Evolutionary conservation across 345 rosid genomes (phyloP), one percentile per base, ranked within the genome.

Genomic region (Gossypium arboreum): DNA sequence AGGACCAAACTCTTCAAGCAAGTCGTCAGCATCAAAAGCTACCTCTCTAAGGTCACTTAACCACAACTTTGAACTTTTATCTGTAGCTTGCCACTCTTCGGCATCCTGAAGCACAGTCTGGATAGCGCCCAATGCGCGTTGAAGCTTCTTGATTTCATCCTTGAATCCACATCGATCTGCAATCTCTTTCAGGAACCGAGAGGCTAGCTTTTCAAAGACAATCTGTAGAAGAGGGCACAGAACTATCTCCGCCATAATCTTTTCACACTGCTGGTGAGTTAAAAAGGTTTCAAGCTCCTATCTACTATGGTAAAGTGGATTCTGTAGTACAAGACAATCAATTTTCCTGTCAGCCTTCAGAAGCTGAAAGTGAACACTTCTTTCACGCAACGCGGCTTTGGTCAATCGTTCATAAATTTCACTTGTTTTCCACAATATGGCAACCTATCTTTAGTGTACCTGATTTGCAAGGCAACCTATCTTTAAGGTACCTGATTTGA

Each of bases 191-290:
- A 59, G 6, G 4, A 67, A 7, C 9, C 34, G 69, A 55, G 60
- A 11, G 12, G 75, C 75, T 18, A 74, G n/a, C 27, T 68, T 73
- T 3, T 78, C 81, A 20, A 78, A 73, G 13, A 78, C 52, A 27
- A 78, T 70, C 54, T 78, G 61, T 39, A 78, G 45, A 25, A 78
- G 29, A 20, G 81, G 77, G 7, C 70, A 65, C 34, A 78, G 2
- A 44, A 73, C 58, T 18, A 73, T 52, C 17, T 68, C 59, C 16
- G 73, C 73, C 78, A 68, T 75, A 55, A 55, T n/a, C 12, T 9
- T 56, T 67, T 1, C 62, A 22, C 17, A 5, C 7, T 12, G 34
- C 29, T 60, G 17, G 17, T 12, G 27, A 60, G 39, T 25, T 17
- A 17, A 27, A 17, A 27, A 12, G 41, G 39, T 60, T 25, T 60